These are phyloP conservation scores for Panicum hallii DNA, from an alignment of 202 grass and related monocot genomes.

Conservation along the genomic window DNA sequence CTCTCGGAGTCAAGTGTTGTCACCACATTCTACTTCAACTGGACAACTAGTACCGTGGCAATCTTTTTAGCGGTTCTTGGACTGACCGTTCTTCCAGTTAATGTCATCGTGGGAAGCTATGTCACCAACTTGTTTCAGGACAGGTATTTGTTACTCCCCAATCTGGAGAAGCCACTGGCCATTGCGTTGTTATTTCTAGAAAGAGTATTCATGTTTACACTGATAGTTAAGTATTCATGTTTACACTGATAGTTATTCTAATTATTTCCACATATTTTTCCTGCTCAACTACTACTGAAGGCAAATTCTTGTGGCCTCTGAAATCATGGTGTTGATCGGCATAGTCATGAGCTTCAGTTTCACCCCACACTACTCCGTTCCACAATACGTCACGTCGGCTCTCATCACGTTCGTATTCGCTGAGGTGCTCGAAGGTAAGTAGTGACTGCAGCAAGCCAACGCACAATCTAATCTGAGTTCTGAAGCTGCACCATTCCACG, in stretches of 20 bases:
- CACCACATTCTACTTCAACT: conserved; percentile 80
- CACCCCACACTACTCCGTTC: conserved; percentile 64
- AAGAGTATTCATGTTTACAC: background rate
- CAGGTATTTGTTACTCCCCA: conserved; percentile 54
- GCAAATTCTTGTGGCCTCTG: conserved; percentile 87
- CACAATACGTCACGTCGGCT: conserved; percentile 82
- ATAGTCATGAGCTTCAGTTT: conserved; percentile 72
- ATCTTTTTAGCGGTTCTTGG: conserved; percentile 90
- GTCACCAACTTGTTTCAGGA: conserved; percentile 85
- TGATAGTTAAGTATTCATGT: background rate
- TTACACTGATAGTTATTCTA: background rate
- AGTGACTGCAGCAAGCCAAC: background rate
- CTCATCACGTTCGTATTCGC: conserved; percentile 85
- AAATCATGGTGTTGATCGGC: conserved; percentile 84
- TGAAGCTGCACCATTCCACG: background rate
- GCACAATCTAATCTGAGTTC: background rate
- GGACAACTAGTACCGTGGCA: conserved; percentile 79
- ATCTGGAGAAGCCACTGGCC: background rate
- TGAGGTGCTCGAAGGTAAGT: conserved; percentile 95
- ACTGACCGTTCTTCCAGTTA: conserved; percentile 90
- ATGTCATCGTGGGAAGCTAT: conserved; percentile 86
- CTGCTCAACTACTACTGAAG: conserved; percentile 42
- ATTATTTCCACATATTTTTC: background rate
- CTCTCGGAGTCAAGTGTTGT: conserved; percentile 94
- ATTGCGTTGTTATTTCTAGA: background rate